A percentile compares a stretch with the other conserved stretches of the same genome.
phyloP scores from a whole-genome alignment of 768 basidiomycete genomes.

The Boletus pseudopeckii region DNA sequence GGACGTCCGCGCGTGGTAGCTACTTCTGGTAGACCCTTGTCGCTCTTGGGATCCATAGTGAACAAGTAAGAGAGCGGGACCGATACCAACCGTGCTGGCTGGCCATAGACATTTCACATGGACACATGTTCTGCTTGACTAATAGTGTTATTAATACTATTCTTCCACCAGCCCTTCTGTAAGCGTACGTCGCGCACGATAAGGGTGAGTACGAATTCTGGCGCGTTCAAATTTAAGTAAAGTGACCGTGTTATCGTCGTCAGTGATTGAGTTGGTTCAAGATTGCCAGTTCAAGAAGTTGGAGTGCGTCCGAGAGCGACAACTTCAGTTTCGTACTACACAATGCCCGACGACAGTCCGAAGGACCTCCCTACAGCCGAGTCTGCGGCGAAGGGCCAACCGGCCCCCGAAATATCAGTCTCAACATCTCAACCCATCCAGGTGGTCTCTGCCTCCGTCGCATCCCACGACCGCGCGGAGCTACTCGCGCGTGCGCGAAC shows the following conservation, averaged over 20 bases:
- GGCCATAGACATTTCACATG: slow-evolving; percentile 4
- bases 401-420: not conserved
- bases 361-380: not conserved
- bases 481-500: slow-evolving; percentile 54
- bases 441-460: not conserved
- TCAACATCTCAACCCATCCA: not conserved
- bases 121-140: not conserved
- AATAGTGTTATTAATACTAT: not conserved
- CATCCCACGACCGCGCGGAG: slow-evolving; percentile 35
- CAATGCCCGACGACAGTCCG: slow-evolving; percentile 17
- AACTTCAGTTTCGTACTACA: not conserved
- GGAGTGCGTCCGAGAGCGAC: not conserved
- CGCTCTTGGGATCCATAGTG: slow-evolving; percentile 18
- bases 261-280: not conserved
- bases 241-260: too few relatives aligned
- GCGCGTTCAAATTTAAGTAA: too few relatives aligned
- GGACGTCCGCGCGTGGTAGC: not conserved
- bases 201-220: not conserved
- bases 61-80: not conserved
- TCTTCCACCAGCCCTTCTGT: not conserved
- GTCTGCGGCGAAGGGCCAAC: not conserved
- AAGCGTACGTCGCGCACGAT: not conserved
- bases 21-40: slow-evolving; percentile 14
- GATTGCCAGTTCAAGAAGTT: not conserved
- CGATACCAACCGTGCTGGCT: too few relatives aligned